Base-by-base conservation (phyloP, 495 filamentous ascomycete genomes). In the Stereocaulon alpinum region DNA sequence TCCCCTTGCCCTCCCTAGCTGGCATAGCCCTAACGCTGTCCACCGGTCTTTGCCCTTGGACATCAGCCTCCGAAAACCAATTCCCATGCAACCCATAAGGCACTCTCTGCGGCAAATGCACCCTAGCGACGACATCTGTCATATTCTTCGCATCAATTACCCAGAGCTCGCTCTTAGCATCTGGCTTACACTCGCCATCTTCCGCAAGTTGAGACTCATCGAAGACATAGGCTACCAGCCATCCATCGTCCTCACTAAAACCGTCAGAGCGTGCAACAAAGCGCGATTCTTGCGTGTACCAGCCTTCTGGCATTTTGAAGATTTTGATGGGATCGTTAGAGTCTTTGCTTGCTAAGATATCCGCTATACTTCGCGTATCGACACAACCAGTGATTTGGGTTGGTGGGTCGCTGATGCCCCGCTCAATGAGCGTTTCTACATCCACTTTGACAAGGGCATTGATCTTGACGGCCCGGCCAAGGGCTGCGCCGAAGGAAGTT, bases 81-180 rank as follows among this genome's bases (percentile, higher is more conserved):
- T 74, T 74, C 10, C 83, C 82, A 71, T 87, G 84, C 56, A 87
- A 67, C 0, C 84, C 83, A 64, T 86, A 86, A 20, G 83, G 84
- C 6, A 87, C 84, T 30, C 82, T 66, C 67, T 84, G 82, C 18
- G 83, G 82, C 49, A 87, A 67, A 34, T 66, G 61, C 40, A 86
- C 72, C 56, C 66, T 75, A 11, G 75, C 78, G 29, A 83, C 69
- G 0, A 86, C 73, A 7, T 79, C 72, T 47, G 60, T 72, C 81
- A 87, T 85, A 11, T 70, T 71, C 53, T 61, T 73, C 17, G 82
- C 83, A 64, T 86, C 76, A 53, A 86, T 74, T 34, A 87, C 71
- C 83, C 84, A 87, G n/a, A 86, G 69, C 70, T 86, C 82, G 22
- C 75, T 78, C 40, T 62, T 71, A 0, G 83, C 76, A 9, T 63